These are phyloP conservation scores for Calonectria hongkongensis DNA, from an alignment of 2,329 filamentous ascomycete genomes.

Conservation along the genomic window DNA sequence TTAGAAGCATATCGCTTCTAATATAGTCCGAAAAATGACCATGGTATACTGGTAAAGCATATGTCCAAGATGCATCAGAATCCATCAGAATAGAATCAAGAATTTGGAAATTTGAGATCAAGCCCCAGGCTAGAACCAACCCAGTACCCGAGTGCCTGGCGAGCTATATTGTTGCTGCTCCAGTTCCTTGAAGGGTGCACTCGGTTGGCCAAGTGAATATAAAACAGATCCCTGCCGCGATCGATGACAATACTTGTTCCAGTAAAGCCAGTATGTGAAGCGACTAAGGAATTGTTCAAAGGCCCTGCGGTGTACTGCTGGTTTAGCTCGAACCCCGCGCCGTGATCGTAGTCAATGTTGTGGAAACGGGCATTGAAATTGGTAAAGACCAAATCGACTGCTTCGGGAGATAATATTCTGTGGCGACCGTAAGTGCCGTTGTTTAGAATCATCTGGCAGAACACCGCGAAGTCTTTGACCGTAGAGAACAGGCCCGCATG, in stretches of 20 bases:
- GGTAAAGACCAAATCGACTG: conserved; percentile 19
- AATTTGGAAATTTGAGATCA: neutral
- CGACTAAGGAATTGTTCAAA: conserved; percentile 49
- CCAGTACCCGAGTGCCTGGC: conserved; percentile 19
- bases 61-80: neutral
- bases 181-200: conserved; percentile 14
- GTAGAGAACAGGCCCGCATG: conserved; percentile 27
- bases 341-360: conserved; percentile 49
- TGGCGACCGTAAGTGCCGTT: conserved; percentile 20
- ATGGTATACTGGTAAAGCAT: neutral
- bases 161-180: conserved; percentile 15
- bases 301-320: conserved; percentile 58
- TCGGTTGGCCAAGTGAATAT: conserved; percentile 18
- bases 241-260: conserved; percentile 53
- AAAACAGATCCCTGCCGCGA: conserved; percentile 23
- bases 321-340: conserved; percentile 58
- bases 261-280: conserved; percentile 53
- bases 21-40: too few relatives aligned
- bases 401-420: neutral
- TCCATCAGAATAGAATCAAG: neutral
- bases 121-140: conserved; percentile 14
- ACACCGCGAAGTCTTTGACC: neutral
- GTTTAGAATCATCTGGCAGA: conserved; percentile 27
- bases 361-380: conserved; percentile 52
- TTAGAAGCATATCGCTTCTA: too few relatives aligned